phyloP scores from a whole-genome alignment of 257 asterid species.

The Schizonepeta tenuifolia region DNA sequence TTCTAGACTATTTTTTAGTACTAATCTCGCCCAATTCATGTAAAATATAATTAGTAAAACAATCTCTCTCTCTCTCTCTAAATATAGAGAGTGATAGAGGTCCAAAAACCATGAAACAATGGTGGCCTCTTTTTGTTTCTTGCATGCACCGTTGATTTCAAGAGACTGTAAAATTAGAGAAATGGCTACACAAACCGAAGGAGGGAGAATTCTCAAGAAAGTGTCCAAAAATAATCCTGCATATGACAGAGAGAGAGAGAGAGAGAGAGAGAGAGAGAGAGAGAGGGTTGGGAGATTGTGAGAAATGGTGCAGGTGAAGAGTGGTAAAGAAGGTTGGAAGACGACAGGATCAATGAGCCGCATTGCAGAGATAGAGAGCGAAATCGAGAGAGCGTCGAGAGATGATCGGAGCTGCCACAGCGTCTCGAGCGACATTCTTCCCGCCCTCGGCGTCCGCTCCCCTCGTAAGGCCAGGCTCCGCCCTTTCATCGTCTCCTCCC shows the following conservation, averaged over 20 bases:
- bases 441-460: conserved; percentile 69
- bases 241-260: background rate
- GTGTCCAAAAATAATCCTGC: background rate
- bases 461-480: conserved; percentile 49
- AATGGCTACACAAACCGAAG: no score
- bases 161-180: background rate
- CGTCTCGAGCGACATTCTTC: conserved; percentile 58
- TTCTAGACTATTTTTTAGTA: background rate
- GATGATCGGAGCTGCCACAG: conserved; percentile 61
- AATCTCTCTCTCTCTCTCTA: no score
- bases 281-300: background rate
- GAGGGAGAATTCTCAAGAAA: background rate
- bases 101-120: background rate
- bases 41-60: no score
- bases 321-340: background rate
- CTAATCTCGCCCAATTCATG: no score
- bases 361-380: conserved; percentile 42
- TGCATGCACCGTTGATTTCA: conserved; percentile 27
- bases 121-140: background rate
- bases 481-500: conserved; percentile 55
- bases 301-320: background rate
- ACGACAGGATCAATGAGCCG: conserved; percentile 32
- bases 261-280: background rate
- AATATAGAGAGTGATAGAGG: background rate
- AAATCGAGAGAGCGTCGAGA: conserved; percentile 44